Evolutionary conservation across 164 flowering plant genomes (phyloP).

Genomic region (Vitis vinifera): ASM3070453v1 NC_081822.1:8818501-8819000

Average conservation of each 20-base stretch:
- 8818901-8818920: no score
- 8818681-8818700: constrained; percentile 32
- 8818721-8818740: neutral
- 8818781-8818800: neutral
- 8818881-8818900: no score
- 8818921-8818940: no score
- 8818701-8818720: neutral
- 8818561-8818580: neutral
- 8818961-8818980: neutral
- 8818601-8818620: constrained; percentile 66
- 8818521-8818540: no score
- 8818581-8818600: constrained; percentile 45
- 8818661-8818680: constrained; percentile 80
- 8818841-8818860: no score
- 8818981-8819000: neutral
- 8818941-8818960: neutral
- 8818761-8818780: neutral
- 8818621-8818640: constrained; percentile 74
- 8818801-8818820: no score
- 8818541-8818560: no score
- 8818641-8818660: constrained; percentile 74
- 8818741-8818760: neutral
- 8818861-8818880: no score
- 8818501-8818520: no score
- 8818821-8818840: no score